Evolutionary conservation across 2,329 filamentous ascomycete genomes (phyloP), one percentile per base, ranked within the genome.

Genomic region (Chalaropsis thielavioides): DNA sequence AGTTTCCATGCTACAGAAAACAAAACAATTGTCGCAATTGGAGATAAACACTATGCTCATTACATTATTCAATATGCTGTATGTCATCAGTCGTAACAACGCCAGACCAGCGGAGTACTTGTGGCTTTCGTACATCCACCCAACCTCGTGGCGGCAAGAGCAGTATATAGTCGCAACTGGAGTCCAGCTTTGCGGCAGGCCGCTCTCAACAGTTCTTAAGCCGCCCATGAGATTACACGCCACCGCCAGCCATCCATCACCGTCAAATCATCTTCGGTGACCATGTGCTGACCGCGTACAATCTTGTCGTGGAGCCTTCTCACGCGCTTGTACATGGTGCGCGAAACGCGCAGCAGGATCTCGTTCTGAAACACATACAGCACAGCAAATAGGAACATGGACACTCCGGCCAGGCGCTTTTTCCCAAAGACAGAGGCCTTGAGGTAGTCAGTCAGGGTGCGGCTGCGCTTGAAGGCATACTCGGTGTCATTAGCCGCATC

Each of bases 311-410:
- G 13, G 11, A 58, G 51, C 51, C 17, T 35, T n/a, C 51, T 27
- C 7, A 84, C 75, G 59, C 75, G 75, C 73, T 77, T 80, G 38
- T 76, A 74, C 19, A 82, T 72, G 3, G 81, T 83, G 69, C 75
- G 76, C 11, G 80, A 80, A 2, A 83, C 80, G 3, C 81, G 77
- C 59, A 84, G 70, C 63, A 79, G 76, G 22, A 84, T 81, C 71
- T 84, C 82, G 70, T 81, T 83, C 69, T 79, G 77, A 68, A 84
- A 84, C 13, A 84, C 77, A 70, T 82, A 83, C 46, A 84, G 73
- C 22, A 82, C 78, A 1, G 80, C 78, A 68, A 83, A 79, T 2
- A 84, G 80, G 40, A 84, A 78, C 68, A 81, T 78, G 8, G 79
- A 78, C 10, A 83, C 68, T 43, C 77, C 77, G 0, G 81, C 80